These are phyloP conservation scores for Metschnikowia borealis DNA, from an alignment of 805 yeast genomes.

Conservation along the genomic window DNA sequence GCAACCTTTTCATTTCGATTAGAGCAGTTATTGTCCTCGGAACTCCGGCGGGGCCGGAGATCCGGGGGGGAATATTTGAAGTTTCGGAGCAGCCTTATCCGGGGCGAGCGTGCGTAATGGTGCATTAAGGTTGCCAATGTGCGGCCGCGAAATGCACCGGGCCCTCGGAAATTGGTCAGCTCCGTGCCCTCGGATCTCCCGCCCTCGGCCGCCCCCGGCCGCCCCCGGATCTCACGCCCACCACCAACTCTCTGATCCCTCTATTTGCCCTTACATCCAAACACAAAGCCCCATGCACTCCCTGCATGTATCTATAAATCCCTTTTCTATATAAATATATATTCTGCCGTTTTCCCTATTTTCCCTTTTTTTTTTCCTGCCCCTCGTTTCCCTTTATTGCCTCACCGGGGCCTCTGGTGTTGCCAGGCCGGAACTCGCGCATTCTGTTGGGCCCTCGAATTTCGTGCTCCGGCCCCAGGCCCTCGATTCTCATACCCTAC, in stretches of 20 bases:
- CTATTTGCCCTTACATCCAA: too few relatives aligned
- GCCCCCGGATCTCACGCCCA: neutral
- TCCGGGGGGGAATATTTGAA: too few relatives aligned
- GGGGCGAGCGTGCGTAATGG: neutral
- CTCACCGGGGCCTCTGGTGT: neutral
- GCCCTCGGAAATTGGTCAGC: constrained; percentile 2
- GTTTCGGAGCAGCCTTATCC: neutral
- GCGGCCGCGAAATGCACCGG: neutral
- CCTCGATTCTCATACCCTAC: constrained; percentile 2
- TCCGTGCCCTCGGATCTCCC: neutral
- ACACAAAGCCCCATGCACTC: too few relatives aligned
- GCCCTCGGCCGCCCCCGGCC: neutral
- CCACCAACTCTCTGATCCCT: too few relatives aligned
- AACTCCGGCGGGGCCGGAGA: neutral
- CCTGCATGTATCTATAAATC: too few relatives aligned
- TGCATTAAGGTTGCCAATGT: neutral
- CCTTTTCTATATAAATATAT: too few relatives aligned
- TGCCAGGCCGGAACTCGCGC: neutral
- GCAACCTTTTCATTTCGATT: too few relatives aligned
- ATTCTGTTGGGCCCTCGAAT: constrained; percentile 1
- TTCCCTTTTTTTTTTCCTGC: too few relatives aligned
- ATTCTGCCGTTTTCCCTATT: too few relatives aligned
- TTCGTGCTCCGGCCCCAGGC: neutral
- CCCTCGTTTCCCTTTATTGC: too few relatives aligned
- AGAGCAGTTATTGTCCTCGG: neutral